These are phyloP conservation scores for rapeseed (Brassica napus) DNA, from an alignment of 345 rosid genomes.

Conservation along the genomic window DNA sequence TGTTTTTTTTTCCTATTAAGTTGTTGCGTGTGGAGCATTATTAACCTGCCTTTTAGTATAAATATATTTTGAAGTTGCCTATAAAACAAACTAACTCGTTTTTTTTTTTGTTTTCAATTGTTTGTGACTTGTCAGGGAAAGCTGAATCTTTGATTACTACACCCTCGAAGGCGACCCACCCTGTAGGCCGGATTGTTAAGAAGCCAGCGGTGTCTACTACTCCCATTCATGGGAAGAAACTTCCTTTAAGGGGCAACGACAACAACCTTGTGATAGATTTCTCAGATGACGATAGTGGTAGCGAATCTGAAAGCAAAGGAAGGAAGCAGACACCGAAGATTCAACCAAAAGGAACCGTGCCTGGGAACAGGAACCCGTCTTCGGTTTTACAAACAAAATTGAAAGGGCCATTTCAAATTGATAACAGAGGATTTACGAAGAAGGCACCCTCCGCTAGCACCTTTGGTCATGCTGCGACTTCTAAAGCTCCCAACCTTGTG, in stretches of 20 bases:
- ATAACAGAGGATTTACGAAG: conserved; percentile 46
- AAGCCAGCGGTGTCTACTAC: conserved; percentile 45
- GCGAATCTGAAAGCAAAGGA: conserved; percentile 60
- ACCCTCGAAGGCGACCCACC: conserved; percentile 34
- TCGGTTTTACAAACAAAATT: conserved; percentile 34
- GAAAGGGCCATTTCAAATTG: conserved; percentile 41
- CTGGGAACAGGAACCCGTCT: conserved; percentile 44
- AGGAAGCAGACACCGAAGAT: conserved; percentile 33
- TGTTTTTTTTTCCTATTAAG: not conserved
- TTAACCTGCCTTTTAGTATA: not conserved
- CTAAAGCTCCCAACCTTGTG: conserved; percentile 38
- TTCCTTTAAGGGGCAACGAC: conserved; percentile 40
- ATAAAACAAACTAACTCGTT: not conserved
- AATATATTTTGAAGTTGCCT: not conserved
- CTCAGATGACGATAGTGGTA: conserved; percentile 83
- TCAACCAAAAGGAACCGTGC: conserved; percentile 38
- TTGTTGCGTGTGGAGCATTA: conserved; percentile 15
- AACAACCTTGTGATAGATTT: conserved; percentile 89
- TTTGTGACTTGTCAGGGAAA: conserved; percentile 46
- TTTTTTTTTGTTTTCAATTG: not conserved
- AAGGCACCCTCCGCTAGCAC: conserved; percentile 48
- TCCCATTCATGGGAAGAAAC: conserved; percentile 46
- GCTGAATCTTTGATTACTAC: conserved; percentile 33
- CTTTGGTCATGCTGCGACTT: conserved; percentile 48
- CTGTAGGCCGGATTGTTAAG: conserved; percentile 47